Base-by-base conservation (phyloP, 345 rosid genomes). In the Crucihimalaya himalaica region DNA sequence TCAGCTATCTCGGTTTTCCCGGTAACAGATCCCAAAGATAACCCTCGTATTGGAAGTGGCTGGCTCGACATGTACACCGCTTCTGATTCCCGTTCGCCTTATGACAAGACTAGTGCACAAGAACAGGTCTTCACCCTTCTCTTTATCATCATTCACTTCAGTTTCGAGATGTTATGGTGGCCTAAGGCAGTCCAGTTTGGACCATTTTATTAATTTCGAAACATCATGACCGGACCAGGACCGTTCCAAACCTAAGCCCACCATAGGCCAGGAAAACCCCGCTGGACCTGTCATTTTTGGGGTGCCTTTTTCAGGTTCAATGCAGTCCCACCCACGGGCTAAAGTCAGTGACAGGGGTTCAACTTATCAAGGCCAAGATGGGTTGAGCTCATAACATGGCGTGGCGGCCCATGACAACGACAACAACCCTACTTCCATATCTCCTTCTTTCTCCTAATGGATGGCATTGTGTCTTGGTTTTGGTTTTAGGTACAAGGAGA, bases 61-160 rank as follows among this genome's bases (percentile, higher is more conserved):
- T 86, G 82, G 81, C 85, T 58, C 27, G 79, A 87, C 3, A 11
- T 84, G 59, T 86, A 85, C 68, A 83, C 87, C 4, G 77, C 90
- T 8, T 70, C 79, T 20, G 80, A 84, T 73, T 62, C 86, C 0
- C 45, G 37, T 4, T 87, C 92, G 0, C 73, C 61, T 37, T 84
- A 46, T 42, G 81, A 73, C 34, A 79, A 64, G 11, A 80, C 79
- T 5, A 81, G 91, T 14, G 96, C 86, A 11, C 79, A 80, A 77
- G 81, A 85, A 4, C 93, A 89, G 92, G 95, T 87, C 67, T 55
- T 63, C 34, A 54, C 47, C 48, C 46, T 68, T 60, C 47, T 31
- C 63, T 50, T 53, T 63, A 53, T 53, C 76, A 28, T 31, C 42
- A 42, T 60, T 48, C 40, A 7, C 1, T 70, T 70, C 55, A 29